phyloP scores from a whole-genome alignment of 345 rosid species.

The Bruguiera sexangula region DNA sequence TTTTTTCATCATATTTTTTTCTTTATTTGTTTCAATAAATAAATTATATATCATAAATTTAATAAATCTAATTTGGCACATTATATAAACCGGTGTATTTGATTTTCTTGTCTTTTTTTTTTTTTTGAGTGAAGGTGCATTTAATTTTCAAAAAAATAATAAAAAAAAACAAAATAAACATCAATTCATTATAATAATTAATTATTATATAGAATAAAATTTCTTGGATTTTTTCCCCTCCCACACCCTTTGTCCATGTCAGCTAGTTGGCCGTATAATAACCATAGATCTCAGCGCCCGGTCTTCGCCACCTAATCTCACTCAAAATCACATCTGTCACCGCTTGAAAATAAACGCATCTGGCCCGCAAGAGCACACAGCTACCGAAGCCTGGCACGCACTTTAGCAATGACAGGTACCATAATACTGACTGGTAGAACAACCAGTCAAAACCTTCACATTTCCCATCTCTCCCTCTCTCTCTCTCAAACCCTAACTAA shows the following conservation, averaged over 20 bases:
- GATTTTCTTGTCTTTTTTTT: background rate
- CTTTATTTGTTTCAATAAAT: no score
- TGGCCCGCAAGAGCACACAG: background rate
- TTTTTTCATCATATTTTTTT: no score
- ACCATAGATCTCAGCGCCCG: constrained; percentile 21
- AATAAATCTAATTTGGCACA: no score
- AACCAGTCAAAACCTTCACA: constrained; percentile 64
- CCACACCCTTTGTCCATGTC: background rate
- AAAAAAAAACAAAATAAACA: no score
- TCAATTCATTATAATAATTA: no score
- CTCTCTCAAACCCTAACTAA: background rate
- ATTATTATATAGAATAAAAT: no score
- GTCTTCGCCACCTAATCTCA: constrained; percentile 29
- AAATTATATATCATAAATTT: no score
- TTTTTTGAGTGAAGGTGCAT: no score
- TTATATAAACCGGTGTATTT: no score
- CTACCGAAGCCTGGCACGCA: background rate
- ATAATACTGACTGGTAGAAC: constrained; percentile 71
- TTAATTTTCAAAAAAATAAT: no score
- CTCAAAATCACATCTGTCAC: background rate
- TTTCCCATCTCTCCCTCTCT: background rate
- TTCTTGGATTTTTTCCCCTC: no score
- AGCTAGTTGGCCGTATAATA: background rate
- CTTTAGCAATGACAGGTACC: background rate
- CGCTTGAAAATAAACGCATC: background rate